These are phyloP conservation scores for Lactarius pseudohatsudake DNA, from an alignment of 768 basidiomycete species.

Conservation along the genomic window DNA sequence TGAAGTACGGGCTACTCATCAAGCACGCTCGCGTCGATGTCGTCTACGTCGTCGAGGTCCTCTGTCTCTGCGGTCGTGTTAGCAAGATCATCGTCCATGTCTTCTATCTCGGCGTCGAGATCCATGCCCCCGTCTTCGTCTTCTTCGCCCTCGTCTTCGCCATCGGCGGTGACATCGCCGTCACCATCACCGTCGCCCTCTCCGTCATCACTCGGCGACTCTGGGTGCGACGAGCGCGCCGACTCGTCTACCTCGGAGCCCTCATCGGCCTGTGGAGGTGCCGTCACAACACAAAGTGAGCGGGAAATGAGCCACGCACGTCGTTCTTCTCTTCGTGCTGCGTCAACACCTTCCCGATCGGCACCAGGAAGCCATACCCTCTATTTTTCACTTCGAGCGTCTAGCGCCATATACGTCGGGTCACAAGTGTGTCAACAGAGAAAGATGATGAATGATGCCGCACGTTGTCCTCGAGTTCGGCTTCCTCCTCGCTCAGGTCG, in stretches of 20 bases:
- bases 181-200: slow-evolving; percentile 34
- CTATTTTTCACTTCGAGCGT: slow-evolving; percentile 60
- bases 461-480: slow-evolving; percentile 75
- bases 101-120: slow-evolving; percentile 42
- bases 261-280: slow-evolving; percentile 39
- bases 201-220: slow-evolving; percentile 40
- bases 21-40: slow-evolving; percentile 17
- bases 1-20: slow-evolving; percentile 6
- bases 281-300: not conserved
- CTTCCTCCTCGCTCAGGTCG: slow-evolving; percentile 82
- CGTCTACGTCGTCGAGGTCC: slow-evolving; percentile 21
- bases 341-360: slow-evolving; percentile 71
- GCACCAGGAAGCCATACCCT: slow-evolving; percentile 66
- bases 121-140: slow-evolving; percentile 51
- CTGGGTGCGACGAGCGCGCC: slow-evolving; percentile 40
- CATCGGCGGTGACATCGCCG: slow-evolving; percentile 47
- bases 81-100: slow-evolving; percentile 26
- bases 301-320: slow-evolving; percentile 40
- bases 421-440: not conserved
- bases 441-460: slow-evolving; percentile 30
- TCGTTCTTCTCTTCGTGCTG: slow-evolving; percentile 85
- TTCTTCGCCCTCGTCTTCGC: slow-evolving; percentile 65
- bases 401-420: slow-evolving; percentile 39
- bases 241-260: slow-evolving; percentile 45
- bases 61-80: slow-evolving; percentile 24